Base-by-base conservation (phyloP, 176 grass and related monocot genomes). In the Ampelocalamus luodianensis region DNA sequence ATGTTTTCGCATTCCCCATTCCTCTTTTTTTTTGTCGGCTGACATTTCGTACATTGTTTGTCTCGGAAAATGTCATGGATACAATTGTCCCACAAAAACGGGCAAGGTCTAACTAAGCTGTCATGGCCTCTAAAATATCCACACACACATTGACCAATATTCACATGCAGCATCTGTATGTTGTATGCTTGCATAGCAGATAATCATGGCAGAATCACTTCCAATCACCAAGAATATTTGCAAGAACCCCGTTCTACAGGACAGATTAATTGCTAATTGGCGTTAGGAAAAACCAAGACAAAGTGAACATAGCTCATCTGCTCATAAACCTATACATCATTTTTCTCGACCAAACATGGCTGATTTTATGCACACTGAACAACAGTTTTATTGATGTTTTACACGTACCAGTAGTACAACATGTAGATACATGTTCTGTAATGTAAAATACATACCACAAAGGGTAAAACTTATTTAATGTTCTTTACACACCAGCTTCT, bases 11-110 rank as follows among this genome's bases (percentile, higher is more conserved):
- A n/a, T 73, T 49, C 44, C 8, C n/a, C 13, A 5, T 50, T 50
- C 48, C 48, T 18, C 0, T 49, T 42, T 49, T 42, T 29, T 9
- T 5, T 20, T 6, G 40, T 71, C 42, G 12, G 42, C 12, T 26
- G 68, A 46, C 72, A 55, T 75, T 76, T 76, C 11, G 3, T 42
- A 40, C 34, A 76, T 76, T 76, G 12, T 76, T 12, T 59, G 20
- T 59, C 3, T n/a, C 46, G 23, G 23, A 63, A 55, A 45, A 20
- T 65, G 29, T 6, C 78, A 34, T 53, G 63, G 11, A 49, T 45
- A 22, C 18, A 5, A 80, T 10, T 50, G 22, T 65, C 5, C 34
- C 63, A n/a, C 36, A n/a, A 14, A 15, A 14, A 43, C 54, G 54
- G 61, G 74, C 53, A 60, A 42, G n/a, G 3, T 43, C 45, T 48